Percentiles rank a stretch among this genome's conserved stretches.
Conservation (phyloP, 345 rosid species). For the Linum lewisii region DNA sequence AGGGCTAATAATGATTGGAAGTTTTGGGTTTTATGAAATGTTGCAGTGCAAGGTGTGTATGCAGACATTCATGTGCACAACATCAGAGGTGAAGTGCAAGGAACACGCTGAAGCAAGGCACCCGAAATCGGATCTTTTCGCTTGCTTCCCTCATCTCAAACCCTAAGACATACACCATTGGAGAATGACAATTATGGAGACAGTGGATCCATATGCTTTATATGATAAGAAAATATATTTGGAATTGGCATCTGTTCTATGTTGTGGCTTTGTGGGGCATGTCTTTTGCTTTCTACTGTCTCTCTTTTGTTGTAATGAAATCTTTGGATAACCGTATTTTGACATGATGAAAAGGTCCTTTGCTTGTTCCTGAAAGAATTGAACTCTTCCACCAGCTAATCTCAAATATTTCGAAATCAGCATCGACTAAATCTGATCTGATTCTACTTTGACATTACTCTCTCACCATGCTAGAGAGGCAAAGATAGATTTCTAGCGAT, state of each 20-base stretch:
- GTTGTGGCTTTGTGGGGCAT: not conserved
- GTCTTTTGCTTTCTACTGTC: not conserved
- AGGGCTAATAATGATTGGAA: not conserved
- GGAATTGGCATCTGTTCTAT: not conserved
- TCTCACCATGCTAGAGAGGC: too few species aligned
- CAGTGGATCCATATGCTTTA: not conserved
- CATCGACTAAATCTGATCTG: too few species aligned
- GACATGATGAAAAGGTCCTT: not conserved
- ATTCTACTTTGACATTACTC: too few species aligned
- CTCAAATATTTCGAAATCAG: too few species aligned
- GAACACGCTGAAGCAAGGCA: conserved; percentile 20
- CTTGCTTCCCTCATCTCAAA: conserved; percentile 19
- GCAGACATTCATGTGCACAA: conserved; percentile 24
- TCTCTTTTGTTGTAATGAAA: not conserved
- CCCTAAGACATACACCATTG: not conserved
- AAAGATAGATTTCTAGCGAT: too few species aligned
- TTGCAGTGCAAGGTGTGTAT: conserved; percentile 24
- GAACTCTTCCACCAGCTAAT: not conserved
- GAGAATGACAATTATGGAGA: not conserved
- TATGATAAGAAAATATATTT: not conserved
- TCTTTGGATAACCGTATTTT: too few species aligned
- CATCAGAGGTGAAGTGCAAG: conserved; percentile 22
- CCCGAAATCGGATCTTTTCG: conserved; percentile 15
- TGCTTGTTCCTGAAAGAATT: not conserved
- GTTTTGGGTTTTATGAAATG: not conserved